Evolutionary conservation across 1,284 basidiomycete species (phyloP), one percentile per base, ranked within the genome.

Genomic region (Irpex lacteus): DNA sequence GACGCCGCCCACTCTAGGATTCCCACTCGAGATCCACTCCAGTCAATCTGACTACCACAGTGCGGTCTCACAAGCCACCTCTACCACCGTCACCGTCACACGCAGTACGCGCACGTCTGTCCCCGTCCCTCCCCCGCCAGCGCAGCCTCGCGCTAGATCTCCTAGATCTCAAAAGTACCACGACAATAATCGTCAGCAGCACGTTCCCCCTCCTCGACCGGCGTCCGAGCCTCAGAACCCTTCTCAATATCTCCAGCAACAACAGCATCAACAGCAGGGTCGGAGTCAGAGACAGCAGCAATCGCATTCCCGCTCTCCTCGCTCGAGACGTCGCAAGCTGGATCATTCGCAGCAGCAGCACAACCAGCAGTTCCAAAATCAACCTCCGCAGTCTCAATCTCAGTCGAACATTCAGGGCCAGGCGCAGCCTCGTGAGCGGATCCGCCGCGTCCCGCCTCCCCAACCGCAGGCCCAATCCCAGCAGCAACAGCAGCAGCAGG

Each of bases 1-100:
- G 63, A 73, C 70, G 1, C 71, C 72, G 5, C 73, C 74, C 5
- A 55, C 53, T 18, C 65, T 72, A 26, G 60, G 68, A 18, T 68
- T 72, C 54, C 62, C 67, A 9, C 60, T 67, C 55, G 71, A 71
- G 8, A 34, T 40, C 21, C 47, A 44, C n/a, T 60, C 47, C 13
- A 57, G 56, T 19, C 47, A 57, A 6, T 59, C 62, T 40, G 62
- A 53, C 19, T 60, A 60, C 52, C 53, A 60, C 59, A 63, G 44
- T 34, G 52, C 62, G 21, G 40, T 58, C 6, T 60, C 64, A 3
- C 40, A 47, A 47, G 40, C 40, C 11, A 47, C 40, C 18, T 62
- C 64, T 13, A 60, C 64, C 7, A 65, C 64, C 49, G 50, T 52
- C 50, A 65, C 58, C 44, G 56, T 60, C 38, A 32, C 64, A 8